Percentiles rank a stretch among this genome's conserved stretches.
phyloP scores from a whole-genome alignment of 352 stramenopile species.

The Pythium phragmitis region DNA sequence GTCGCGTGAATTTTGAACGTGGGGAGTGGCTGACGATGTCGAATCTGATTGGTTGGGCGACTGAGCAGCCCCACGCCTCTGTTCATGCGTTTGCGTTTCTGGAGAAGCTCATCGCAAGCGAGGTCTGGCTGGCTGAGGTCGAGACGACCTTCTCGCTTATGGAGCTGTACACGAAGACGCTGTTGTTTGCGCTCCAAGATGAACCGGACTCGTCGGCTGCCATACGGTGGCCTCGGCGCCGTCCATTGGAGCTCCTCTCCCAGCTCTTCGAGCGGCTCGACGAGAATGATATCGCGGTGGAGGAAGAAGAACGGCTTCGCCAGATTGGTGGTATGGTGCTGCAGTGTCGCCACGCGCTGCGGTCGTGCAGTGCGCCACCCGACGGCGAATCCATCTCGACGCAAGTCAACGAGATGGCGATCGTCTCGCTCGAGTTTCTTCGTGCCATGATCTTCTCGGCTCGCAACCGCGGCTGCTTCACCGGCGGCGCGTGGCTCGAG shows the following conservation, averaged over 20 bases:
- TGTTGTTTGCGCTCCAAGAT: slow-evolving; percentile 57
- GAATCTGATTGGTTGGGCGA: slow-evolving; percentile 61
- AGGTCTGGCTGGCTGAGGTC: slow-evolving; percentile 52
- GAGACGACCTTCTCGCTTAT: slow-evolving; percentile 52
- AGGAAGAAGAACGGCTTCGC: slow-evolving; percentile 44
- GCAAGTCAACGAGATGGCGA: slow-evolving; percentile 41
- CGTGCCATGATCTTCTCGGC: slow-evolving; percentile 52
- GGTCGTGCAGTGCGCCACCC: slow-evolving; percentile 21
- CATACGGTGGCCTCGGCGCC: slow-evolving; percentile 34
- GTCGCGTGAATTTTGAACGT: slow-evolving; percentile 23
- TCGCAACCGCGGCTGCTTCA: slow-evolving; percentile 36
- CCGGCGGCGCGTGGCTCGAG: slow-evolving; percentile 52
- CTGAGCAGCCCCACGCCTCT: slow-evolving; percentile 40
- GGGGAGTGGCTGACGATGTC: slow-evolving; percentile 65
- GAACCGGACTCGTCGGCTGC: slow-evolving; percentile 17
- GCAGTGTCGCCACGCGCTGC: slow-evolving; percentile 44
- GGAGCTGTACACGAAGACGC: slow-evolving; percentile 62
- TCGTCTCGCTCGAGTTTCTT: slow-evolving; percentile 45
- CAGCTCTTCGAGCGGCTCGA: slow-evolving; percentile 51
- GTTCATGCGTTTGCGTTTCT: slow-evolving; percentile 59
- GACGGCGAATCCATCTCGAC: slow-evolving; percentile 23
- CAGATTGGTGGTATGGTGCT: slow-evolving; percentile 63
- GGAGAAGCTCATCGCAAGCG: slow-evolving; percentile 52
- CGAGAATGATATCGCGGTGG: slow-evolving; percentile 30
- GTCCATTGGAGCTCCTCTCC: slow-evolving; percentile 51